Evolutionary conservation across 495 filamentous ascomycete species (phyloP), one percentile per base, ranked within the genome.

Genomic region (Penicillium pancosmium): DNA sequence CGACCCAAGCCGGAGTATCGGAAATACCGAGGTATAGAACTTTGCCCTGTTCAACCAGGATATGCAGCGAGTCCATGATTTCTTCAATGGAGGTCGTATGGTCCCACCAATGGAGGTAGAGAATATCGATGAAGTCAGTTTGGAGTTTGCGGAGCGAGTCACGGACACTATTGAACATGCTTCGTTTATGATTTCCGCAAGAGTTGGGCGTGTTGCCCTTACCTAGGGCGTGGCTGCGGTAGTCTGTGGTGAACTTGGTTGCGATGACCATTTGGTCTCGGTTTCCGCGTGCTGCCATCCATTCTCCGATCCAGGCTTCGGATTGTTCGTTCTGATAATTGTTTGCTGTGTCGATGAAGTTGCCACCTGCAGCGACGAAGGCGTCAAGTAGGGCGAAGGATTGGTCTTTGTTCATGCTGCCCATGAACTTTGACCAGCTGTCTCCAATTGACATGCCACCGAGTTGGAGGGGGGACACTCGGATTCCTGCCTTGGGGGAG

Each of bases 241-340:
- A 78, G 35, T 70, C 69, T 3, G 73, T 74, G 1, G 82, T 83
- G 68, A 77, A 86, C 63, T 92, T 94, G 50, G 90, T 93, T 0
- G 90, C 89, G 46, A 93, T 76, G 35, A 93, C 88, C 44, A 91
- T 76, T 56, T 85, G 76, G 66, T 89, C 86, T 0, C 88, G 77
- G 60, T 80, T 82, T 16, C 74, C 65, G 18, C 83, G 78, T 7
- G 66, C 41, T 49, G 75, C 57, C 78, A 86, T 81, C 84, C 84
- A 87, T 58, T 87, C 84, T 19, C 84, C 84, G 19, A 86, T 59
- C 82, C 82, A 85, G 16, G 57, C 57, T 65, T 87, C 84, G 15
- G 72, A 79, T 52, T 84, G 68, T 50, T 78, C 77, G 66, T 72
- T 58, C 55, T 87, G 82, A 68, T 87, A 87, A 67, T 79, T 82